Evolutionary conservation across 352 stramenopile species (phyloP).

Genomic region (Phytophthora multivora): DNA sequence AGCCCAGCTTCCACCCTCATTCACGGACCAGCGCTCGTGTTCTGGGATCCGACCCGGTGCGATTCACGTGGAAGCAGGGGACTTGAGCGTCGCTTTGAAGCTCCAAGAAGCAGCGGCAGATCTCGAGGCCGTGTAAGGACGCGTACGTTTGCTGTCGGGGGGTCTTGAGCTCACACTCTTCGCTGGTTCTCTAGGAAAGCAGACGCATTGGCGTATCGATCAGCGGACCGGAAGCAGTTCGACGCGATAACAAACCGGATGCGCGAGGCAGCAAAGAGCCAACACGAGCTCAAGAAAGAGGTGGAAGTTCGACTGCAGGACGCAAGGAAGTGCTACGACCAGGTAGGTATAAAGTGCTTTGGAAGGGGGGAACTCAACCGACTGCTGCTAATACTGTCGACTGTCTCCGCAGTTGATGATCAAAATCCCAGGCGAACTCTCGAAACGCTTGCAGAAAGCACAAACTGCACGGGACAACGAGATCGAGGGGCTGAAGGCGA

Average conservation of each 20-base stretch:
- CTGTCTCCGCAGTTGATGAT: conserved; percentile 42
- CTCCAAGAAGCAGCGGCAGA: conserved; percentile 45
- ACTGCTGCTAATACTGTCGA: background rate
- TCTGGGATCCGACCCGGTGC: background rate
- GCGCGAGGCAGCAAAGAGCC: conserved; percentile 51
- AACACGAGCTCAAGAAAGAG: conserved; percentile 49
- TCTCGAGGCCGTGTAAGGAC: conserved; percentile 44
- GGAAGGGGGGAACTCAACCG: background rate
- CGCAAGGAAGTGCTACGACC: conserved; percentile 40
- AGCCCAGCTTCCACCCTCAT: conserved; percentile 34
- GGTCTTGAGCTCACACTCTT: background rate
- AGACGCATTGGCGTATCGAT: conserved; percentile 43
- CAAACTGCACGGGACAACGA: conserved; percentile 50
- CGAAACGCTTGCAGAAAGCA: conserved; percentile 49
- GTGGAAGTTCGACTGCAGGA: conserved; percentile 50
- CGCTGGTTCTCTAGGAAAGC: conserved; percentile 36
- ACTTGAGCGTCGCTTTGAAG: conserved; percentile 38
- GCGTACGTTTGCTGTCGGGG: background rate
- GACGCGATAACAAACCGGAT: conserved; percentile 62
- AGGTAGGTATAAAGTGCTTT: conserved; percentile 36
- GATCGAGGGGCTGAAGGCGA: conserved; percentile 36
- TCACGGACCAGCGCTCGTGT: conserved; percentile 7
- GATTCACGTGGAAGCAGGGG: conserved; percentile 21
- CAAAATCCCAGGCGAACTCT: conserved; percentile 58
- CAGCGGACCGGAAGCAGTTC: conserved; percentile 64